A percentile compares a stretch with the other conserved stretches of the same genome.
phyloP scores from a whole-genome alignment of 2,329 filamentous ascomycete genomes.

The Leptographium radiaticola region DNA sequence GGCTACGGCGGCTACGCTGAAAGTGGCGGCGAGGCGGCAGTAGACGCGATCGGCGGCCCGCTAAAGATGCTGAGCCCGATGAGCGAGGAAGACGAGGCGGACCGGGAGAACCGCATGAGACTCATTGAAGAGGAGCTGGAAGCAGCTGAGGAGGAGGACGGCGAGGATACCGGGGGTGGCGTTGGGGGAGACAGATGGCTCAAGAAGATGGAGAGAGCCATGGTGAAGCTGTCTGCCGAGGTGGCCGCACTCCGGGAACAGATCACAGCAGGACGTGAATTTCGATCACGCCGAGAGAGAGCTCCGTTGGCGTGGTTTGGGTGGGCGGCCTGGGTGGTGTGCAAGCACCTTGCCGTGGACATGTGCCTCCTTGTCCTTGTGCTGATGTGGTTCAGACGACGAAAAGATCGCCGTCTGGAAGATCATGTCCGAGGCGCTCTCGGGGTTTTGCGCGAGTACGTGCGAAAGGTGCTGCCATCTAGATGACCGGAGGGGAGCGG shows the following conservation, averaged over 20 bases:
- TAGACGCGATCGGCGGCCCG: slow-evolving; percentile 21
- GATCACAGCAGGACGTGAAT: slow-evolving; percentile 63
- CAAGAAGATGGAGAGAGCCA: slow-evolving; percentile 67
- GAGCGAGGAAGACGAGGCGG: slow-evolving; percentile 66
- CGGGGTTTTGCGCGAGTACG: slow-evolving; percentile 42
- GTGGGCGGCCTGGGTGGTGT: slow-evolving; percentile 54
- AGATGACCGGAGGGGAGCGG: slow-evolving; percentile 24
- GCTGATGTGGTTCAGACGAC: slow-evolving; percentile 58
- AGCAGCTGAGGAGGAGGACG: slow-evolving; percentile 27
- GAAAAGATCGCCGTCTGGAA: slow-evolving; percentile 58
- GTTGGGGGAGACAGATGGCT: slow-evolving; percentile 46
- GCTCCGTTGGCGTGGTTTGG: slow-evolving; percentile 56
- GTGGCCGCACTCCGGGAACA: slow-evolving; percentile 87
- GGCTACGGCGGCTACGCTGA: not conserved
- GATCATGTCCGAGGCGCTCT: slow-evolving; percentile 58
- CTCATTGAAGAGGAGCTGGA: slow-evolving; percentile 22
- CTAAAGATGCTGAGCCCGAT: slow-evolving; percentile 72
- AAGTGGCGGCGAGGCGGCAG: not conserved
- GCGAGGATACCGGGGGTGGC: slow-evolving; percentile 15
- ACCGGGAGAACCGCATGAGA: slow-evolving; percentile 36
- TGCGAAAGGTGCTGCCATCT: slow-evolving; percentile 43
- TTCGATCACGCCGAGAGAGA: slow-evolving; percentile 50
- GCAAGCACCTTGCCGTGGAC: slow-evolving; percentile 67
- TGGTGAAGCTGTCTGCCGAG: slow-evolving; percentile 84
- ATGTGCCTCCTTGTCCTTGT: slow-evolving; percentile 50